Conservation (phyloP, 305 asterid genomes). For the Solanum hybrid region DNA sequence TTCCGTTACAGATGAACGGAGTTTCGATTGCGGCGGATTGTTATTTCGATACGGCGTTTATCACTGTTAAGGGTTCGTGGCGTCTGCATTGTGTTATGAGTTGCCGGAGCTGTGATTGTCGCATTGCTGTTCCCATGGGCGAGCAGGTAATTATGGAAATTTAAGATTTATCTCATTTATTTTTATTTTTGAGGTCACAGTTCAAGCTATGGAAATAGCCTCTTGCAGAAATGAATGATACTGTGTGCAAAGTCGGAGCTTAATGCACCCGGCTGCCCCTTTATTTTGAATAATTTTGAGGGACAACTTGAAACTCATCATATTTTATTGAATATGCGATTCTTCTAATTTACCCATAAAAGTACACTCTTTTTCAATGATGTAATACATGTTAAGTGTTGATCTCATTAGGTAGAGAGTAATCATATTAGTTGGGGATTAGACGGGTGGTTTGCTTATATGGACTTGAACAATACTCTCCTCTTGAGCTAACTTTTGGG, state of each 20-base stretch:
- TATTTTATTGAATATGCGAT: not conserved
- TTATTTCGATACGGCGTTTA: constrained; percentile 66
- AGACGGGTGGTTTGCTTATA: not conserved
- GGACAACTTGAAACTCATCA: not conserved
- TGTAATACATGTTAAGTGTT: not conserved
- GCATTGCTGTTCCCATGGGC: constrained; percentile 91
- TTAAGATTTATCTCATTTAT: not conserved
- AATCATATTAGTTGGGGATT: not conserved
- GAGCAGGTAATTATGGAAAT: constrained; percentile 53
- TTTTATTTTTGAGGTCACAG: not conserved
- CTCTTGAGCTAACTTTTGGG: not conserved
- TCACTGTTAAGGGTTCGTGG: constrained; percentile 63
- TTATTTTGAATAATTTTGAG: not conserved
- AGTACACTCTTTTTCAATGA: not conserved
- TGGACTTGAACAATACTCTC: not conserved
- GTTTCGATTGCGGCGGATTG: constrained; percentile 59
- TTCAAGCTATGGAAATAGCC: not conserved
- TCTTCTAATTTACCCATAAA: not conserved
- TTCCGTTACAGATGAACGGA: constrained; percentile 83
- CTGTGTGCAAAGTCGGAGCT: not conserved
- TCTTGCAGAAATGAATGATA: not conserved
- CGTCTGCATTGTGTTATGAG: constrained; percentile 95
- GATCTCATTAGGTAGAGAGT: not conserved
- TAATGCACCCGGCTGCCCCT: not conserved
- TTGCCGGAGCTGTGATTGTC: constrained; percentile 67